These are phyloP conservation scores for Thozetella sp. DNA, from an alignment of 495 filamentous ascomycete genomes.

Conservation along the genomic window DNA sequence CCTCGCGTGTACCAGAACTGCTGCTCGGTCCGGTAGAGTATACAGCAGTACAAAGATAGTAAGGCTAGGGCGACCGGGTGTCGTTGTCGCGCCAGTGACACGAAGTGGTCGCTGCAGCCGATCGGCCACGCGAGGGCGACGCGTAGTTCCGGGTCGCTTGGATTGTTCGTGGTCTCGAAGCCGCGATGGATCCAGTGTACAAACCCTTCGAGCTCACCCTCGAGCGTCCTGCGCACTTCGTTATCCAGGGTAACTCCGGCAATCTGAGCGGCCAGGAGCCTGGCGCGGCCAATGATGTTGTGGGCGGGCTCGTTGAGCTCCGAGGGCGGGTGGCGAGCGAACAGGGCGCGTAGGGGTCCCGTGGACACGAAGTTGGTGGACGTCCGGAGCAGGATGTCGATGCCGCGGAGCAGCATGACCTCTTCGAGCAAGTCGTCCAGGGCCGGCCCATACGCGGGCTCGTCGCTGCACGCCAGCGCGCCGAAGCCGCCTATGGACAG, in stretches of 20 bases:
- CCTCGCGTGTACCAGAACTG: slow-evolving; percentile 25
- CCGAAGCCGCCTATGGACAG: slow-evolving; percentile 23
- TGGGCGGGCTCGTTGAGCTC: background rate
- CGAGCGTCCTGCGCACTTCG: slow-evolving; percentile 7
- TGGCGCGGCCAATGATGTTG: slow-evolving; percentile 8
- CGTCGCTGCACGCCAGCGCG: background rate
- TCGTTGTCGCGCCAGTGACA: slow-evolving; percentile 16
- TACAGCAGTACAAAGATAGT: slow-evolving; percentile 23
- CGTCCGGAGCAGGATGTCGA: slow-evolving; percentile 19
- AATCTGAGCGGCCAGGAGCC: slow-evolving; percentile 9
- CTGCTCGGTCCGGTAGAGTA: slow-evolving; percentile 19
- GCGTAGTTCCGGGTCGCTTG: slow-evolving; percentile 18
- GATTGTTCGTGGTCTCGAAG: background rate
- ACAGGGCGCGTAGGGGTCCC: slow-evolving; percentile 18
- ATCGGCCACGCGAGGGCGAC: slow-evolving; percentile 24
- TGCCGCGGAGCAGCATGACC: slow-evolving; percentile 21
- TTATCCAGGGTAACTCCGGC: background rate
- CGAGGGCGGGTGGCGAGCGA: background rate
- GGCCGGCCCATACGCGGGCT: background rate
- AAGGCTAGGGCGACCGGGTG: slow-evolving; percentile 22
- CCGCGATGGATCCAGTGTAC: slow-evolving; percentile 6
- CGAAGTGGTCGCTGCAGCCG: slow-evolving; percentile 13
- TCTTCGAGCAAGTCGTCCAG: slow-evolving; percentile 23
- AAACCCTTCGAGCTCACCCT: slow-evolving; percentile 10
- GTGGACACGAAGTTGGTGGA: slow-evolving; percentile 7